Evolutionary conservation across 2,329 filamentous ascomycete species (phyloP).

Genomic region (Rhynchosporium secalis): DNA sequence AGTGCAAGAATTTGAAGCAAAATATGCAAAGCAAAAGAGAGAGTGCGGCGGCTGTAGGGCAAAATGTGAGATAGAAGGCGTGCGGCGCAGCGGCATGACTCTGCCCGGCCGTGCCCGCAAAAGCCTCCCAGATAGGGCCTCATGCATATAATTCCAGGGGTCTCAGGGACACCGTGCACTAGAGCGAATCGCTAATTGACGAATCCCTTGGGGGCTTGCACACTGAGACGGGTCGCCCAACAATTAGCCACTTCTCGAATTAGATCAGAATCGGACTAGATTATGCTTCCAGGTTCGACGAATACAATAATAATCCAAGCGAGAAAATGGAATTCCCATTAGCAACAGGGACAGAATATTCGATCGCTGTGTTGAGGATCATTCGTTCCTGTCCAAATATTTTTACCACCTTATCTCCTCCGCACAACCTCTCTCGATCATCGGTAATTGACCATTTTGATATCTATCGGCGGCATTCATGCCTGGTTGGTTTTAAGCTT

Average conservation of each 20-base stretch:
- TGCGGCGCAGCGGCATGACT: neutral
- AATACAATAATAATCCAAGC: neutral
- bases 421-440: too few relatives aligned
- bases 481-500: too few relatives aligned
- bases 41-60: neutral
- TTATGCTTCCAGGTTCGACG: neutral
- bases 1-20: neutral
- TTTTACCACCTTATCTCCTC: too few relatives aligned
- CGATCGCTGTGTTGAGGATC: neutral
- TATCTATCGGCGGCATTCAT: too few relatives aligned
- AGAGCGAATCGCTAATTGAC: neutral
- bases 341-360: neutral
- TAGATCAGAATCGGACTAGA: neutral
- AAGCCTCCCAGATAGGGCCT: neutral
- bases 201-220: neutral
- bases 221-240: neutral
- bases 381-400: too few relatives aligned
- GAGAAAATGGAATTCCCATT: neutral
- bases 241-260: constrained; percentile 1
- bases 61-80: constrained; percentile 1
- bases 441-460: too few relatives aligned
- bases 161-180: neutral
- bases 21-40: neutral
- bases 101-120: constrained; percentile 2
- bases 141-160: constrained; percentile 3